These are phyloP conservation scores for Coemansia sp. DNA, from an alignment of 371 early-diverging fungal species.

Conservation along the genomic window DNA sequence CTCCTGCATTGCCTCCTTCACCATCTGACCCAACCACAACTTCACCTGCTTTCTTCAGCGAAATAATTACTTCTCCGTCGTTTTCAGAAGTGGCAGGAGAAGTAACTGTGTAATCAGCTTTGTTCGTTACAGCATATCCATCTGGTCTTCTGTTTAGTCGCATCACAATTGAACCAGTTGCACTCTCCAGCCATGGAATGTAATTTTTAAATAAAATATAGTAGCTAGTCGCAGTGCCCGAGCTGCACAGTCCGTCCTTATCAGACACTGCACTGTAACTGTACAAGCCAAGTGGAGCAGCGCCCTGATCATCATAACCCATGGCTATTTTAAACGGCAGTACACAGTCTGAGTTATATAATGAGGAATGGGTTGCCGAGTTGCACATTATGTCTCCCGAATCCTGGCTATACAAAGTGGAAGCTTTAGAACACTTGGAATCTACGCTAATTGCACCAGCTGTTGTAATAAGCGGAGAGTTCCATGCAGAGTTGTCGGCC, in stretches of 20 bases:
- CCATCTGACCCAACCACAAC: slow-evolving; percentile 5
- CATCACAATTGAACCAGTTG: not conserved
- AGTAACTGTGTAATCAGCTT: not conserved
- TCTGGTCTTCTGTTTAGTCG: slow-evolving; percentile 5
- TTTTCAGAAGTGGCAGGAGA: not conserved
- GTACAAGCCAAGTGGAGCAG: slow-evolving; percentile 17
- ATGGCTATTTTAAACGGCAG: slow-evolving; percentile 15
- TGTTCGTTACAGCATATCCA: slow-evolving; percentile 2
- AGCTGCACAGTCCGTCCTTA: slow-evolving; percentile 10
- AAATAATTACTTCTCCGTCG: not conserved
- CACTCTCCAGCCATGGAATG: not conserved
- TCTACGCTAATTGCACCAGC: not conserved
- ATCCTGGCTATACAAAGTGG: slow-evolving; percentile 4
- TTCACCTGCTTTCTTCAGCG: slow-evolving; percentile 1
- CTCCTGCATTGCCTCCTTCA: not conserved
- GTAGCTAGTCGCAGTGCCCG: not conserved
- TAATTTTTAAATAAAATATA: slow-evolving; percentile 10
- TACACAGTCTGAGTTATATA: slow-evolving; percentile 1
- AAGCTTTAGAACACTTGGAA: not conserved
- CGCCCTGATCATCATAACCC: not conserved
- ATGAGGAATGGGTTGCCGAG: slow-evolving; percentile 1
- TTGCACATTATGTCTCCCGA: slow-evolving; percentile 4
- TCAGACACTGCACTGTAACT: slow-evolving; percentile 14
- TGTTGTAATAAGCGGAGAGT: not conserved
- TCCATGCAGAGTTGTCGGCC: not conserved